Evolutionary conservation across 352 stramenopile species (phyloP), one percentile per base, ranked within the genome.

Genomic region (Blastocystis sp.): DNA sequence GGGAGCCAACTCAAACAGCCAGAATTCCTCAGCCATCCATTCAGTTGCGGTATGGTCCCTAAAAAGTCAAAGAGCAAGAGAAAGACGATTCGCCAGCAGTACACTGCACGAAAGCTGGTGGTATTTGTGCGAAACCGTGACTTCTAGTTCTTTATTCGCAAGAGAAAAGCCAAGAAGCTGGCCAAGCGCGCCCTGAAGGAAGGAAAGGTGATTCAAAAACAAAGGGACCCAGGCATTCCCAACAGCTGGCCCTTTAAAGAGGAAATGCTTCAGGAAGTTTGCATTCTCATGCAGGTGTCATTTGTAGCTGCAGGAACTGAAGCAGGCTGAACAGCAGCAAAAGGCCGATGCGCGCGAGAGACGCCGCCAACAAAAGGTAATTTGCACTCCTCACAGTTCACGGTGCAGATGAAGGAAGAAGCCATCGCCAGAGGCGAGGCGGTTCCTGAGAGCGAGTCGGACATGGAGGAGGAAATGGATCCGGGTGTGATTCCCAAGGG

Each of bases 231-330:
- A 38, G 78, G 68, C 38, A 91, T 91, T 42, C 89, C 89, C 24
- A 91, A 90, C 65, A 81, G 59, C 42, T 91, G 89, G 89, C 89
- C 89, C 19, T 91, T 90, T 65, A 91, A 91, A 43, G 89, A 91
- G 76, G 66, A 91, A 74, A 21, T 91, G 52, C 61, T 91, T 14
- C 60, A 91, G 74, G 82, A 89, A 88, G 82, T 84, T 19, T 4
- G 74, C 10, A 38, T 4, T 52, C 14, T 2, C 28, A 57, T 38
- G n/a, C 66, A 17, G 2, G 34, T 21, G 68, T 3, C 57, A 11
- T 17, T 54, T 6, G 19, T 64, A 84, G 74, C 34, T 63, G 19
- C 74, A 84, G 9, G 74, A 84, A 57, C 57, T 84, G 74, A 84
- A 84, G 1, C 52, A 68, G 42, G 45, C 45, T 28, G 57, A 40